phyloP scores from a whole-genome alignment of 2,329 filamentous ascomycete genomes.

The Fusarium sp. region DNA sequence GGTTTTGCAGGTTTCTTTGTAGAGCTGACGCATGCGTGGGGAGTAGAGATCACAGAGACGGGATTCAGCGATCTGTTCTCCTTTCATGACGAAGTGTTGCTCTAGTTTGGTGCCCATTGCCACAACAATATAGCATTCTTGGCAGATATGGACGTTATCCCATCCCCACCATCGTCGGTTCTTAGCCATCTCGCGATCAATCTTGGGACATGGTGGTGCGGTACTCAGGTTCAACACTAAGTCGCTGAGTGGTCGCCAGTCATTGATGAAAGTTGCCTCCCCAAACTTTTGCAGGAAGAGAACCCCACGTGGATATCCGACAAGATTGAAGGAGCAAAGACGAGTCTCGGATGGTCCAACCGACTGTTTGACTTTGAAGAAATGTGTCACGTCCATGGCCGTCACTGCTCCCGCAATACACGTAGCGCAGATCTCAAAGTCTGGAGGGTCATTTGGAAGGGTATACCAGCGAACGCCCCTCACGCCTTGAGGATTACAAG shows the following conservation, averaged over 20 bases:
- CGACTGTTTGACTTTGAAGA: neutral
- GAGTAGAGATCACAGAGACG: constrained; percentile 2
- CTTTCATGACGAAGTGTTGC: neutral
- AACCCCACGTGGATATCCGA: neutral
- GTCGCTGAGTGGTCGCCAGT: neutral
- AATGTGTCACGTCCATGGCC: neutral
- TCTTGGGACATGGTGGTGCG: neutral
- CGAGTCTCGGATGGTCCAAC: neutral
- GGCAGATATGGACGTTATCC: neutral
- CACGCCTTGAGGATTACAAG: neutral
- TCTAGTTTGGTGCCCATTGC: neutral
- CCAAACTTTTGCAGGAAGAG: neutral
- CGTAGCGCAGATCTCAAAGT: neutral
- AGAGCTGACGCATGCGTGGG: neutral
- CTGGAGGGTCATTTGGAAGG: neutral
- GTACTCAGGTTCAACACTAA: neutral
- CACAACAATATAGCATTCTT: neutral
- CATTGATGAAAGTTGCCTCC: neutral
- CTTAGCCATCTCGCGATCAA: neutral
- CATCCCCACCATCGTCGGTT: neutral
- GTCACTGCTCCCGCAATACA: neutral
- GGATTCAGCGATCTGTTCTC: neutral
- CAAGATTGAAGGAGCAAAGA: neutral
- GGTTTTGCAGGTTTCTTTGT: neutral
- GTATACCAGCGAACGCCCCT: neutral